Conservation (phyloP, 495 filamentous ascomycete species). For the Tuber magnatum region DNA sequence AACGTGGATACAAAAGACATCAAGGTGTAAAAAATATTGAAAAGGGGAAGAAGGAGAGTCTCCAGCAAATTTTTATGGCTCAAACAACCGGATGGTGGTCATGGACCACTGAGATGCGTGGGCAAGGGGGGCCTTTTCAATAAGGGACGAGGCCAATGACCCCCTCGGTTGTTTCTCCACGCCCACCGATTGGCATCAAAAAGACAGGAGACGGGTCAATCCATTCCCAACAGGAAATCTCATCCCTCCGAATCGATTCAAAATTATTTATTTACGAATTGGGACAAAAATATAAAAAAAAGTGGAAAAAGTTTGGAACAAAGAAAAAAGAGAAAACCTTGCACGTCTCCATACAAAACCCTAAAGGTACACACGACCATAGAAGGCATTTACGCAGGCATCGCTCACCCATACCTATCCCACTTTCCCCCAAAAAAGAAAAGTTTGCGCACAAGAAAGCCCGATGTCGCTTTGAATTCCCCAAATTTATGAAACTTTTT, state of each 20-base stretch:
- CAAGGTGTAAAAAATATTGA: background rate
- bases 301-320: background rate
- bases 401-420: background rate
- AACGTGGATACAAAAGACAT: background rate
- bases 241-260: background rate
- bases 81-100: background rate
- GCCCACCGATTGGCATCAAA: background rate
- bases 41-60: background rate
- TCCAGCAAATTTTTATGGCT: background rate
- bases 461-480: conserved; percentile 32
- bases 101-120: background rate
- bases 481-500: conserved; percentile 32
- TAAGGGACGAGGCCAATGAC: background rate
- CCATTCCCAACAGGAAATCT: background rate
- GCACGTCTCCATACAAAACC: background rate
- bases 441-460: conserved; percentile 25
- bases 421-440: background rate
- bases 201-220: background rate
- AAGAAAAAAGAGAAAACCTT: background rate
- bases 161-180: background rate
- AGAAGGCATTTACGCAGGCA: background rate
- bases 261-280: background rate
- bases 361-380: background rate
- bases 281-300: background rate
- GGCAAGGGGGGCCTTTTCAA: background rate